A percentile compares a stretch with the other conserved stretches of the same genome.
Conservation (phyloP, 176 grass and related monocot genomes). For the Urochloa ruziziensis region DNA sequence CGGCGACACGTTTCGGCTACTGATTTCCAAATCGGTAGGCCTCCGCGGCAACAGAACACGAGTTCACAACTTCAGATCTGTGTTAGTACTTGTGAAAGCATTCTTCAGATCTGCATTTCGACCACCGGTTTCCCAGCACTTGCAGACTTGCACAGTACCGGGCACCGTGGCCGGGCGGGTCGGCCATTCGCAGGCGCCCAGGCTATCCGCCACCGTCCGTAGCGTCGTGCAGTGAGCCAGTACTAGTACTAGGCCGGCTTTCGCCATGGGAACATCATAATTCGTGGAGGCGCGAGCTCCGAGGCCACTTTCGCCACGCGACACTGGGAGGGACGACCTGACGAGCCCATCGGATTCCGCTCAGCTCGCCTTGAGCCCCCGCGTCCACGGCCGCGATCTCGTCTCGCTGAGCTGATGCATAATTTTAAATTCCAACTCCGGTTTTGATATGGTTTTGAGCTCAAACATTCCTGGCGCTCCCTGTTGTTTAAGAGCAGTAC, state of each 20-base stretch:
- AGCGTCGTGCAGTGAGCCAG: constrained; percentile 23
- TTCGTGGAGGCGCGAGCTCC: neutral
- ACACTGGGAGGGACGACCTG: neutral
- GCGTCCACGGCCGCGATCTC: neutral
- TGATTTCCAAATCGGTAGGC: too few relatives aligned
- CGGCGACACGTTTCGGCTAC: too few relatives aligned
- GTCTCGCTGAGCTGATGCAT: too few relatives aligned
- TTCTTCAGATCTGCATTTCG: constrained; percentile 8
- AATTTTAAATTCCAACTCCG: neutral
- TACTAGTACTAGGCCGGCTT: neutral
- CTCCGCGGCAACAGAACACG: neutral
- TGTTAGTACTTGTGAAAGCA: neutral
- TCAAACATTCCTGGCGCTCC: neutral
- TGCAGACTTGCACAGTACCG: neutral
- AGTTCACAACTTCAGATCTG: neutral
- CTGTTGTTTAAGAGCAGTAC: too few relatives aligned
- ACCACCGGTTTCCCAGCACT: neutral
- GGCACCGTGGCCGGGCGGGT: neutral
- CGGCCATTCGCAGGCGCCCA: neutral
- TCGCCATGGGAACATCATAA: constrained; percentile 2
- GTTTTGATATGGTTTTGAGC: neutral
- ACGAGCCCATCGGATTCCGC: neutral
- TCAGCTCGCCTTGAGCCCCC: neutral
- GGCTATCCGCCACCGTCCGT: neutral
- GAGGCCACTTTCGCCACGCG: neutral